Conservation (phyloP, 768 basidiomycete species). For the Russula emetica region DNA sequence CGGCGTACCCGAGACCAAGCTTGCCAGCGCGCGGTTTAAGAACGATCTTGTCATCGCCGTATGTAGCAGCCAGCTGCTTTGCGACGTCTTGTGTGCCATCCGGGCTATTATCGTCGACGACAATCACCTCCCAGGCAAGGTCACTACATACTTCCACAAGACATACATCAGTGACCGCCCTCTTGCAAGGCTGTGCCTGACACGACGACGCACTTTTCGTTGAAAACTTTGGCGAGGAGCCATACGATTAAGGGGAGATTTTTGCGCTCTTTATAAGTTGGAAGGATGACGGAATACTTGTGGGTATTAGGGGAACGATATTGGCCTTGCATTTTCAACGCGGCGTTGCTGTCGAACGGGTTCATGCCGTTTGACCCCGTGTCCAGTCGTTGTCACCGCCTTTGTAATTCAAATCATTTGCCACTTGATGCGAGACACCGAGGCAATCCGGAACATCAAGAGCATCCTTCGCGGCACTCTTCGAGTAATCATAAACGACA, state of each 20-base stretch:
- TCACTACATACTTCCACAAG: conserved; percentile 42
- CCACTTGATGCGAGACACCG: conserved; percentile 15
- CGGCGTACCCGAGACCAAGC: conserved; percentile 75
- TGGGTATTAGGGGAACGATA: conserved; percentile 37
- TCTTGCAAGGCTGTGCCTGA: background rate
- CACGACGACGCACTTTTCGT: conserved; percentile 62
- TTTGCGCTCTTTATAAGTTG: conserved; percentile 92
- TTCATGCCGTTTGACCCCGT: conserved; percentile 44
- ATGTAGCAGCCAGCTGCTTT: conserved; percentile 65
- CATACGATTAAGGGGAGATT: conserved; percentile 86
- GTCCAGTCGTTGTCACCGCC: background rate
- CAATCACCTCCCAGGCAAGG: conserved; percentile 81
- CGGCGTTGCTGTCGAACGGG: conserved; percentile 55
- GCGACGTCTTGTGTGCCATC: conserved; percentile 92
- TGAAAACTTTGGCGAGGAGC: conserved; percentile 74
- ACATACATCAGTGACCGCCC: conserved; percentile 16
- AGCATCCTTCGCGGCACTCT: conserved; percentile 54
- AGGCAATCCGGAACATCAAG: conserved; percentile 28
- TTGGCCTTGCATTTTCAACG: conserved; percentile 61
- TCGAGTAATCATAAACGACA: conserved; percentile 64
- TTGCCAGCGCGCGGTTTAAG: conserved; percentile 87
- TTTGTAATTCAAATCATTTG: background rate
- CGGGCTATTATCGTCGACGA: conserved; percentile 90
- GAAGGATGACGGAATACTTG: conserved; percentile 90
- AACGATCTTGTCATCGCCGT: conserved; percentile 84